phyloP scores from a whole-genome alignment of 805 yeast species.

The Scheffersomyces ergatensis region DNA sequence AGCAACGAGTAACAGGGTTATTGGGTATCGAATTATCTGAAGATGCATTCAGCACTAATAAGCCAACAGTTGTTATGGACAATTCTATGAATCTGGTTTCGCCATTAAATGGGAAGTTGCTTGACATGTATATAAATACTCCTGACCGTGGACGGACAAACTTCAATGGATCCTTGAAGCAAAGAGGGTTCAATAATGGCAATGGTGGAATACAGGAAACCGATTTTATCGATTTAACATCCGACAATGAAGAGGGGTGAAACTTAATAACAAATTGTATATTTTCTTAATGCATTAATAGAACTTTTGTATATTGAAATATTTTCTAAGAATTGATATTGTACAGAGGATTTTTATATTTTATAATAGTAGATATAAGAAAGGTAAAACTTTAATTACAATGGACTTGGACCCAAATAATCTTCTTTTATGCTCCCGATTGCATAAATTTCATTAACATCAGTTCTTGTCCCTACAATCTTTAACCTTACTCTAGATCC shows the following conservation, averaged over 20 bases:
- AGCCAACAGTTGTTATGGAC: not conserved
- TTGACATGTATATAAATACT: not conserved
- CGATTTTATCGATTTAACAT: conserved; percentile 1
- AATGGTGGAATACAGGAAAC: no score
- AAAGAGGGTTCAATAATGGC: no score
- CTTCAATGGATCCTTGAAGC: no score
- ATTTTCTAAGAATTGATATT: not conserved
- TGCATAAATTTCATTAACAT: conserved; percentile 95
- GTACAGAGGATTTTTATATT: not conserved
- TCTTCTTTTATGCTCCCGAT: conserved; percentile 98
- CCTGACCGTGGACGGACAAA: not conserved
- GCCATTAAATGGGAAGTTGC: not conserved
- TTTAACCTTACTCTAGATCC: conserved; percentile 92
- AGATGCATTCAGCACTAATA: conserved; percentile 3
- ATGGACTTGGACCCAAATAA: conserved; percentile 79
- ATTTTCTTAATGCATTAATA: not conserved
- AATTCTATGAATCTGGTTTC: not conserved
- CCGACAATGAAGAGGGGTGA: not conserved
- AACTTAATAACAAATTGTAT: no score
- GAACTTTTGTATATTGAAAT: not conserved
- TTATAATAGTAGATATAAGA: not conserved
- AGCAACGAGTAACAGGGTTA: conserved; percentile 6
- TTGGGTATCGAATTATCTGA: conserved; percentile 9
- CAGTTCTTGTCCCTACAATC: conserved; percentile 95
- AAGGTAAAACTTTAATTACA: conserved; percentile 20